These are phyloP conservation scores for Ceratorhiza oryzae-sativae DNA, from an alignment of 1,284 basidiomycete genomes.

Conservation along the genomic window DNA sequence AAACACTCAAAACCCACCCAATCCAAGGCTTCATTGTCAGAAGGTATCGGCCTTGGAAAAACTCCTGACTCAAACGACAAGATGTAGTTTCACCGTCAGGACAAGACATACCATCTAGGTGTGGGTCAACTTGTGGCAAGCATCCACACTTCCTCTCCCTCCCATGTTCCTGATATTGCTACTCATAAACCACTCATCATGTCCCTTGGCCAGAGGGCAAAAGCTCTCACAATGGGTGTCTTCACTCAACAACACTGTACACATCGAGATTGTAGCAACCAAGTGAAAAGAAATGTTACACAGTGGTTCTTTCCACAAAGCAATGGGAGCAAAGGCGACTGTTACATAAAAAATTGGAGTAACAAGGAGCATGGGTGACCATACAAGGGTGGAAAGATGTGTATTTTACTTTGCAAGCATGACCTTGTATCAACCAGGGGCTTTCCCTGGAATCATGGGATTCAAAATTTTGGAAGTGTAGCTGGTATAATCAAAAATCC, in stretches of 20 bases:
- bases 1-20: not conserved
- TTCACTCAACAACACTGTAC: not conserved
- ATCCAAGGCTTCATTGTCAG: not conserved
- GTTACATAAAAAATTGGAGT: too few relatives aligned
- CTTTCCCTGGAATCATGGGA: too few relatives aligned
- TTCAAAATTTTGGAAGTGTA: too few relatives aligned
- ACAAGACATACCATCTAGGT: not conserved
- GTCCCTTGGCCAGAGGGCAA: not conserved
- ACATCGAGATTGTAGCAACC: too few relatives aligned
- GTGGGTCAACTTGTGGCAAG: not conserved
- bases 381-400: too few relatives aligned
- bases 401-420: too few relatives aligned
- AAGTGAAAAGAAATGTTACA: too few relatives aligned
- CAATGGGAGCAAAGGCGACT: too few relatives aligned
- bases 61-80: not conserved
- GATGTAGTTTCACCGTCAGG: not conserved
- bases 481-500: too few relatives aligned
- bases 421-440: too few relatives aligned
- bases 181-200: not conserved
- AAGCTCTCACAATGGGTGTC: not conserved
- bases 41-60: not conserved
- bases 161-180: not conserved
- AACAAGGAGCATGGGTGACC: too few relatives aligned
- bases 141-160: not conserved
- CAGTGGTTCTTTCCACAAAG: too few relatives aligned